Percentiles rank a stretch among this genome's conserved stretches.
Evolutionary conservation across 2,329 filamentous ascomycete genomes (phyloP).

Genomic region (Pseudopyrenochaeta lycopersici): DNA sequence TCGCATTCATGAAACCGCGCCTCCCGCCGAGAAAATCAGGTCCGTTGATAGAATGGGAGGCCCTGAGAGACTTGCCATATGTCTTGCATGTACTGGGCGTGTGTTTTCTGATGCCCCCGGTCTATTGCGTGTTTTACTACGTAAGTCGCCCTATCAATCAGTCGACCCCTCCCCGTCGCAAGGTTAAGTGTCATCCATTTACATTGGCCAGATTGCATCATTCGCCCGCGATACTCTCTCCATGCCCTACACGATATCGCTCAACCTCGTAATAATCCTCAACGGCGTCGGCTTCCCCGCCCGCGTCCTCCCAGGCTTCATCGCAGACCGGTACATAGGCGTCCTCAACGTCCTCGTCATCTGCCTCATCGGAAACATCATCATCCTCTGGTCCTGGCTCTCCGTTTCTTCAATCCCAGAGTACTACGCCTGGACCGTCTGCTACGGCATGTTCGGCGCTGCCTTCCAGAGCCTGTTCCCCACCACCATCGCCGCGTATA

Average conservation of each 20-base stretch:
- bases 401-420: constrained; percentile 60
- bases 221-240: constrained; percentile 52
- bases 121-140: constrained; percentile 70
- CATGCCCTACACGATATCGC: constrained; percentile 60
- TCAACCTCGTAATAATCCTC: constrained; percentile 64
- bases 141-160: too few species aligned
- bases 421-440: constrained; percentile 69
- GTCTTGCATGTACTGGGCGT: constrained; percentile 57
- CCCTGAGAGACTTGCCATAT: constrained; percentile 67
- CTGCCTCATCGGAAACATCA: constrained; percentile 52
- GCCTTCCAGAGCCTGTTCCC: constrained; percentile 48
- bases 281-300: constrained; percentile 65
- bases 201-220: constrained; percentile 38
- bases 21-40: constrained; percentile 61
- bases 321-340: constrained; percentile 65
- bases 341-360: constrained; percentile 70
- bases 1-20: constrained; percentile 55
- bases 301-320: constrained; percentile 61
- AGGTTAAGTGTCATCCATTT: not conserved
- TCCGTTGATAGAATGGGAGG: constrained; percentile 63
- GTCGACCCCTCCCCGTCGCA: too few species aligned
- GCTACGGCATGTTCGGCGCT: constrained; percentile 70
- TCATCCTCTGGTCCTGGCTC: constrained; percentile 66
- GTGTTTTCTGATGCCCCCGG: constrained; percentile 58
- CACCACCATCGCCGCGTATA: constrained; percentile 51